Evolutionary conservation across 768 basidiomycete species (phyloP).

Genomic region (Lactarius pseudohatsudake): DNA sequence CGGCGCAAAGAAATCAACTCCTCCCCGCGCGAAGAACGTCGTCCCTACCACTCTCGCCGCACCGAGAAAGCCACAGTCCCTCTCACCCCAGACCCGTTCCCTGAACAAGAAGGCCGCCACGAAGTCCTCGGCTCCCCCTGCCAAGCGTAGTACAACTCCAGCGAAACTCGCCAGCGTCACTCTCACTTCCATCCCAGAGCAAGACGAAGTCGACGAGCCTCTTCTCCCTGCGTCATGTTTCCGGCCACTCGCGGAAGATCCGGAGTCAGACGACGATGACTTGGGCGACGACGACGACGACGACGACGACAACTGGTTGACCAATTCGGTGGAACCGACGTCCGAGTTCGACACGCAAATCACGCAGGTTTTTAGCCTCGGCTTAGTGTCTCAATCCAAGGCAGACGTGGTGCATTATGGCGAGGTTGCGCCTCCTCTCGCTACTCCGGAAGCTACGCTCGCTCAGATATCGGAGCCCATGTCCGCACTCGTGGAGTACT

Average conservation of each 20-base stretch:
- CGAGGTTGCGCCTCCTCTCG: background rate
- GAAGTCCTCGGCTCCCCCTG: background rate
- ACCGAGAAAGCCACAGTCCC: background rate
- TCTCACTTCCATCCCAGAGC: background rate
- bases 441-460: background rate
- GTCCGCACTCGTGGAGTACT: conserved; percentile 14
- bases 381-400: conserved; percentile 3
- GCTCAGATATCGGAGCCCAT: conserved; percentile 5
- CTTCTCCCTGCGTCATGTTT: conserved; percentile 14
- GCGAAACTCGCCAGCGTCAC: background rate
- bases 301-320: background rate
- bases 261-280: background rate
- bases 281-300: background rate
- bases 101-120: background rate
- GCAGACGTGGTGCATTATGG: background rate
- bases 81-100: background rate
- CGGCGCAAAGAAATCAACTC: background rate
- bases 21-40: background rate
- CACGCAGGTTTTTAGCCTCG: background rate
- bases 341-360: conserved; percentile 9
- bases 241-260: conserved; percentile 12
- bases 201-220: background rate
- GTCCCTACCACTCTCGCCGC: background rate
- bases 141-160: background rate
- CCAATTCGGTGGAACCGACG: background rate